Conservation (phyloP, 2,329 filamentous ascomycete genomes). For the Sclerotinia sclerotiorum region DNA sequence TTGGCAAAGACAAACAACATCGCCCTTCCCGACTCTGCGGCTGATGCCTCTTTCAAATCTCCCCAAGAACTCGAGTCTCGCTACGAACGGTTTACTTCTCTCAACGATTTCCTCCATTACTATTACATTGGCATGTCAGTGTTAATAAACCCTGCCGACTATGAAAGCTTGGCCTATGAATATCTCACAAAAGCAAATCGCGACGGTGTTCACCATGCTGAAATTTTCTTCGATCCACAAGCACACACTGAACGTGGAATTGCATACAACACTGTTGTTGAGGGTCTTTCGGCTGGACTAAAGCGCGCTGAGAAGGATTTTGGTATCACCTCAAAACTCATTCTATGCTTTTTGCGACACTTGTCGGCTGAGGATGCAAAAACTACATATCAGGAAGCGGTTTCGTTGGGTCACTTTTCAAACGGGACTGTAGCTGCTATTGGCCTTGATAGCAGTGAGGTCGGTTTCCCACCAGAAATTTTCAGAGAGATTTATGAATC, state of each 20-base stretch:
- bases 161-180: conserved; percentile 68
- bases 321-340: conserved; percentile 64
- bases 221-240: conserved; percentile 81
- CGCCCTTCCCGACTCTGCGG: conserved; percentile 53
- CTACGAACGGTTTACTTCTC: conserved; percentile 66
- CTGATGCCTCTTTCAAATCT: conserved; percentile 64
- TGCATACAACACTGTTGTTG: conserved; percentile 60
- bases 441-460: conserved; percentile 66
- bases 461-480: conserved; percentile 55
- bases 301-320: conserved; percentile 59
- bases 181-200: conserved; percentile 66
- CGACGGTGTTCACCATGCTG: conserved; percentile 69
- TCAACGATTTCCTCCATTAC: conserved; percentile 76
- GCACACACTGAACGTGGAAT: conserved; percentile 67
- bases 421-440: conserved; percentile 60
- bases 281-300: conserved; percentile 62
- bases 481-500: conserved; percentile 62
- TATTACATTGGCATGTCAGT: conserved; percentile 77
- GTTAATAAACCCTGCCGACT: conserved; percentile 64
- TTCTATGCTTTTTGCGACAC: conserved; percentile 72
- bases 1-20: conserved; percentile 68
- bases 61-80: conserved; percentile 58
- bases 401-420: conserved; percentile 47
- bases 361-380: conserved; percentile 60
- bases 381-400: conserved; percentile 47